phyloP scores from a whole-genome alignment of 163 green algal species.

The Prototheca wickerhamii region DNA sequence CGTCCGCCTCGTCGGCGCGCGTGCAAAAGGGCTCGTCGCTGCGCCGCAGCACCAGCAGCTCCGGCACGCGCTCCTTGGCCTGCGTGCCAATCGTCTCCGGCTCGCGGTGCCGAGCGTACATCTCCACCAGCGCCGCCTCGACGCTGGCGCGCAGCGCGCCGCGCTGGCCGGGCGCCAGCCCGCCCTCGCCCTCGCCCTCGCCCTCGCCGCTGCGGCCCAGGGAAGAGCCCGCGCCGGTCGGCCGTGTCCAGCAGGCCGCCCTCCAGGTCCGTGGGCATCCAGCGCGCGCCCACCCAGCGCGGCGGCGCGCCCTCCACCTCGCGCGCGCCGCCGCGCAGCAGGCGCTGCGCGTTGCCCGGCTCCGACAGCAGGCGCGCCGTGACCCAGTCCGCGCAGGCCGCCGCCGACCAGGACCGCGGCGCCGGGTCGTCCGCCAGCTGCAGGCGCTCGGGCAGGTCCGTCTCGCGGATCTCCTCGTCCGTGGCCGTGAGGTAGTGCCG shows the following conservation, averaged over 20 bases:
- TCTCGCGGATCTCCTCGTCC: slow-evolving; percentile 52
- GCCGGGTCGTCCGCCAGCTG: slow-evolving; percentile 34
- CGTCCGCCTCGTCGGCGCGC: neutral
- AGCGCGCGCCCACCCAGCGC: slow-evolving; percentile 11
- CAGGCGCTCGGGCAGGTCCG: slow-evolving; percentile 57
- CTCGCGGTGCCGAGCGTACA: slow-evolving; percentile 51
- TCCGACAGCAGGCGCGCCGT: slow-evolving; percentile 15
- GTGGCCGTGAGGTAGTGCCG: slow-evolving; percentile 45
- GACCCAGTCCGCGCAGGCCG: slow-evolving; percentile 38
- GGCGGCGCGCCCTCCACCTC: slow-evolving; percentile 21
- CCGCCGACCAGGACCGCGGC: slow-evolving; percentile 25
- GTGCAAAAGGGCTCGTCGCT: slow-evolving; percentile 33
- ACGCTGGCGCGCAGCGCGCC: neutral
- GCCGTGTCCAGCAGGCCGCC: neutral
- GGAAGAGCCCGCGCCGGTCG: neutral
- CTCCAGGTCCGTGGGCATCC: slow-evolving; percentile 7
- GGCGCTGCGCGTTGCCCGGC: neutral
- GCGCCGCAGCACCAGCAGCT: slow-evolving; percentile 48
- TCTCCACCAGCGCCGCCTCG: slow-evolving; percentile 15
- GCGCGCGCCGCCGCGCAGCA: neutral
- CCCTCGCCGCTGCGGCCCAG: neutral
- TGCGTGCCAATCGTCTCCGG: slow-evolving; percentile 65
- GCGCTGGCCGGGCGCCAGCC: neutral
- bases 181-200: neutral
- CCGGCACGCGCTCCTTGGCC: slow-evolving; percentile 61